Conservation (phyloP, 257 asterid genomes). For the Solanum medicagineum region DNA sequence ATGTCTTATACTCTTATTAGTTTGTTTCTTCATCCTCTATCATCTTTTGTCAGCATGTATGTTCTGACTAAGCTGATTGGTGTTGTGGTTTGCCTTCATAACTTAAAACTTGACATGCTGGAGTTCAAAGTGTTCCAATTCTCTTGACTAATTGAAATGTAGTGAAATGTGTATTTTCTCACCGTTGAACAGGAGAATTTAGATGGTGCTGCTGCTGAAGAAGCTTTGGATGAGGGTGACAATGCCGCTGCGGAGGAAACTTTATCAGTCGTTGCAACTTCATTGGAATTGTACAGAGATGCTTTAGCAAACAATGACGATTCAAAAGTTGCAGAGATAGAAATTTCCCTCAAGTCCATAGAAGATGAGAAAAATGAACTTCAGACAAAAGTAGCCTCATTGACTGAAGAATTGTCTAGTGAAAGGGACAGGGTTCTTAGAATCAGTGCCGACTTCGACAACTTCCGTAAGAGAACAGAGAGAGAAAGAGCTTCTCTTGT, state of each 20-base stretch:
- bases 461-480: constrained; percentile 71
- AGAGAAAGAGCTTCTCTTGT: constrained; percentile 55
- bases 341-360: constrained; percentile 38
- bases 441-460: constrained; percentile 73
- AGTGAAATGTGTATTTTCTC: background rate
- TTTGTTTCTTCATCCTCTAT: background rate
- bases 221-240: constrained; percentile 24
- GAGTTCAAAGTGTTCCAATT: background rate
- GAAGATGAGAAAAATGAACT: constrained; percentile 58
- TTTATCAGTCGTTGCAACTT: constrained; percentile 34
- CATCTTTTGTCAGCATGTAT: background rate
- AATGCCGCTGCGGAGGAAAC: constrained; percentile 26
- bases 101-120: background rate
- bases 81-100: background rate
- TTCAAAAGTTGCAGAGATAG: constrained; percentile 49
- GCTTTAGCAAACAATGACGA: constrained; percentile 59
- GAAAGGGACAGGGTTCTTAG: constrained; percentile 66
- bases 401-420: constrained; percentile 48
- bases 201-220: constrained; percentile 25
- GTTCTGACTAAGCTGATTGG: background rate
- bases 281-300: constrained; percentile 47
- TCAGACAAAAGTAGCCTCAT: constrained; percentile 29
- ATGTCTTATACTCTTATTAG: background rate
- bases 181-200: constrained; percentile 26
- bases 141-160: background rate